Evolutionary conservation across 129 eudicot genomes (phyloP), one percentile per base, ranked within the genome.

Genomic region (Tagetes erecta): DNA sequence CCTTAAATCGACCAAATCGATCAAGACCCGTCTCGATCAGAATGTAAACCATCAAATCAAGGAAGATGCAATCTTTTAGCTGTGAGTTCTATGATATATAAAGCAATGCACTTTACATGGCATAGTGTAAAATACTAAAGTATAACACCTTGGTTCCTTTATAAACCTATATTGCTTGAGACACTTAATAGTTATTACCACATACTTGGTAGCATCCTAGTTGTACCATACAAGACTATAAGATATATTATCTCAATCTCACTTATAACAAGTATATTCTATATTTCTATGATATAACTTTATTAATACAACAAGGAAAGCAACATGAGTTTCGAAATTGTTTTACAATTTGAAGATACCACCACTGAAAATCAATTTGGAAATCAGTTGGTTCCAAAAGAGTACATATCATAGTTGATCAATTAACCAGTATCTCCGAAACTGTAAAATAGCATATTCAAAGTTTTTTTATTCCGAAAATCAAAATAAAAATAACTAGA

Each of bases 201-300:
- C 46, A 69, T 67, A 45, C 46, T 49, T 50, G 49, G 45, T 11
- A 34, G 57, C 46, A 67, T 67, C 45, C 13, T 58, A 33, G 42
- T 68, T 68, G 72, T 45, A 68, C 57, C 72, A 46, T 46, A 45
- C 8, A 47, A 67, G 31, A 7, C n/a, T 58, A 12, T 58, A 34
- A 58, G 13, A 12, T 30, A 56, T 31, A 55, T 36, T 8, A 70
- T 70, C 74, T 36, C 47, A 37, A 36, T n/a, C 37, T 50, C 56
- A n/a, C 7, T 3, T 31, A 14, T 3, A 49, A 49, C 59, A 49
- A 20, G 39, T 47, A 70, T 37, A 37, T 51, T 53, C 3, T 36
- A 36, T 35, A 42, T n/a, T 51, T 53, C 3, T 36, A 36, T 35
- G 58, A 12, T 35, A 58, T 70, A 53, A 14, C 11, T 55, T 14